Base-by-base conservation (phyloP, 2,329 filamentous ascomycete species). In the Esteya vermicola region DNA sequence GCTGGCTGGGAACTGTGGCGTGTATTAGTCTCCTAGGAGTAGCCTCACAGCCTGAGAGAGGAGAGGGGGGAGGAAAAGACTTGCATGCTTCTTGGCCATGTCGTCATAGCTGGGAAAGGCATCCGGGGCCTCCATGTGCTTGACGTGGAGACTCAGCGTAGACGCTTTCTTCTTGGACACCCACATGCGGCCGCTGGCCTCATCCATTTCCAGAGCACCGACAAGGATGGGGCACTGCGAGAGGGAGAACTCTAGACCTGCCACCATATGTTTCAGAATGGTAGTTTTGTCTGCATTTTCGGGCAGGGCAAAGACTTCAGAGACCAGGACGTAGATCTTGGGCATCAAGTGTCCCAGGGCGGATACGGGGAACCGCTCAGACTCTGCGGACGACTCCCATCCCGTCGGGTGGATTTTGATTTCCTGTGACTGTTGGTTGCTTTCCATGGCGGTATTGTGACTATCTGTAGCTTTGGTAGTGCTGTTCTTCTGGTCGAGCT, bases 281-380 rank as follows among this genome's bases (percentile, higher is more conserved):
- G 36, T 25, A 9, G 20, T 36, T 5, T 5, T 21, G 25, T 31
- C 20, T 9, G 39, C 19, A 8, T 22, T 30, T 1, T 25, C 33
- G 3, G 39, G 33, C 36, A 44, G 36, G 2, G 32, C 13, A 33
- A 44, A 44, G 4, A 44, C 39, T 36, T 44, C 43, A 16, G 39
- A 27, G 4, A 44, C 20, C 28, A 44, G 20, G 3, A 42, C 43
- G 28, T 37, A 44, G 16, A 42, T 42, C 39, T 44, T 44, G 33
- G 43, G 43, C 43, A 44, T 42, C 13, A 42, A 32, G 19, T 44
- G 43, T 32, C 36, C 28, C 30, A 44, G 33, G 27, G 34, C 16
- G 6, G 39, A 40, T 7, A 45, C 10, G 7, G 34, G 6, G 7
- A 42, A 19, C 6, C 37, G 36, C 14, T 42, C 37, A 1, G 30